These are phyloP conservation scores for Achaetomiella virescens DNA, from an alignment of 495 filamentous ascomycete species.

Conservation along the genomic window DNA sequence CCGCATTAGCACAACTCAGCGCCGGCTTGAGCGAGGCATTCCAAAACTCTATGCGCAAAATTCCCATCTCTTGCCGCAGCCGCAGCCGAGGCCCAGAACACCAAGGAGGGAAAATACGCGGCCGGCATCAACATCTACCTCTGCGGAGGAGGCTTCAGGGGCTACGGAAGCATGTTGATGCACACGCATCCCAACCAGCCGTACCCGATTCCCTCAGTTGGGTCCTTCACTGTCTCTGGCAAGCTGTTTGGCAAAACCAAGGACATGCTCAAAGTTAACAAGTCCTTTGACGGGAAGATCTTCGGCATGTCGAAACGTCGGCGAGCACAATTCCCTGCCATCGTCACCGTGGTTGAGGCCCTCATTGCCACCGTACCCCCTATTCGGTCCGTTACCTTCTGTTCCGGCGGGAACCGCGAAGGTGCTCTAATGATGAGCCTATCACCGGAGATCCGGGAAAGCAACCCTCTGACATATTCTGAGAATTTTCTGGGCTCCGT, in stretches of 20 bases:
- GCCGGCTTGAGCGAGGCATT: slow-evolving; percentile 57
- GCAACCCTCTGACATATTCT: slow-evolving; percentile 55
- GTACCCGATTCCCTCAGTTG: slow-evolving; percentile 82
- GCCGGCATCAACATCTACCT: slow-evolving; percentile 71
- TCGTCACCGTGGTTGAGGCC: slow-evolving; percentile 68
- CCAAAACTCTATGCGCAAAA: slow-evolving; percentile 49
- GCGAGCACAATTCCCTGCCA: slow-evolving; percentile 74
- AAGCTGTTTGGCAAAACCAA: slow-evolving; percentile 56
- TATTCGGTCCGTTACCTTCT: slow-evolving; percentile 72
- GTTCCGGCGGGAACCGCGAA: slow-evolving; percentile 79
- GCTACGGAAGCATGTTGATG: slow-evolving; percentile 84
- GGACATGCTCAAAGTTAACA: slow-evolving; percentile 50
- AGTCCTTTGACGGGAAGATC: slow-evolving; percentile 51
- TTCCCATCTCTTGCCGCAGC: slow-evolving; percentile 43
- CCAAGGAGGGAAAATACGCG: slow-evolving; percentile 31
- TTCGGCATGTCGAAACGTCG: slow-evolving; percentile 81
- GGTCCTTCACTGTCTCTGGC: slow-evolving; percentile 64
- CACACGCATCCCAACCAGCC: slow-evolving; percentile 57
- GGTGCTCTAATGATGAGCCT: slow-evolving; percentile 69
- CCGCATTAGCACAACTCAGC: slow-evolving; percentile 52
- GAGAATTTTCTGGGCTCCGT: background rate
- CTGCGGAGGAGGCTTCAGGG: slow-evolving; percentile 84
- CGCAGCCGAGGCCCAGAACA: slow-evolving; percentile 45
- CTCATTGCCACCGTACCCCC: slow-evolving; percentile 61
- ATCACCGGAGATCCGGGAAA: slow-evolving; percentile 48